Base-by-base conservation (phyloP, 495 filamentous ascomycete genomes). In the Corynascus novoguineensis region DNA sequence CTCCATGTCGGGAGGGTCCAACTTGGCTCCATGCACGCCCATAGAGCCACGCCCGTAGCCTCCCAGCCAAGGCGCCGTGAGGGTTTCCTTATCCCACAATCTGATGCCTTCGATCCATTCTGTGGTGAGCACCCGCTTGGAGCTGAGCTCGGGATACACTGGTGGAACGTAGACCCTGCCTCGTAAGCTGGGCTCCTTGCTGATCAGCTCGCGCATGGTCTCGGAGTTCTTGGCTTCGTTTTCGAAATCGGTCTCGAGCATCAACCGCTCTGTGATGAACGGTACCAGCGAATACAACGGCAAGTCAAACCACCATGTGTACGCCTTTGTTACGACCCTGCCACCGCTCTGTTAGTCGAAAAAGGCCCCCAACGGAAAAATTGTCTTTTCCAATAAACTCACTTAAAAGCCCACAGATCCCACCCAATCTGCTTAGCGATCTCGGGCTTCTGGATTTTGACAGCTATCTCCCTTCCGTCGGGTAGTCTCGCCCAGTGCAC, bases 71-170 rank as follows among this genome's bases (percentile, higher is more conserved):
- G 80, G 74, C 9, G 76, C 74, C 0, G 81, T 86, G 59, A 96
- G 83, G 19, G 85, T 75, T 3, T 86, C 81, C 61, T 92, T 95
- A 58, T 97, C 90, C 87, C 90, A 95, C 8, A 98, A 76, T 19
- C 90, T 80, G 3, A 96, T 82, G 17, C 92, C 92, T 69, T 98
- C 93, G 49, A 98, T 90, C 93, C 93, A 98, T 66, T 98, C 92
- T 2, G 93, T 89, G 3, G 93, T 95, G 77, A 98, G 86, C 19
- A 98, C 85, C 21, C 93, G 82, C 60, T 78, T 86, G 9, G 88
- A 91, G 62, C 83, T 90, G 25, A 96, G 78, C 46, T 93, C 89
- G 11, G 83, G 79, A 68, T 89, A 90, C 19, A 95, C 86, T 34
- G 85, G 80, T 0, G 92, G 92, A 46, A 98, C 86, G 65, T 97